Conservation (phyloP, 306 rosid genomes). For the Fagus crenata region DNA sequence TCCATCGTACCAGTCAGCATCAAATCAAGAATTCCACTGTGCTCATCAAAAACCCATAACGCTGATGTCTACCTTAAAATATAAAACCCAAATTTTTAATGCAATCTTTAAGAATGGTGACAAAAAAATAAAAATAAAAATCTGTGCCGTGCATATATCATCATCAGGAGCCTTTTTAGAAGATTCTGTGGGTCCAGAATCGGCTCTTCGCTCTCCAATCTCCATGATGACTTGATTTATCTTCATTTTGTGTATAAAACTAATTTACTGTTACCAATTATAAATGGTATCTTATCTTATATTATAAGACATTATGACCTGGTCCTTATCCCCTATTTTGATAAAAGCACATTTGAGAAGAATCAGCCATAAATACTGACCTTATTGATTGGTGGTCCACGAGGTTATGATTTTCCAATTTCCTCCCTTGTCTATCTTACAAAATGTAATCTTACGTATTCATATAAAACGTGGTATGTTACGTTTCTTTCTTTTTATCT, state of each 20-base stretch:
- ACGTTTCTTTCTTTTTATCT: no score
- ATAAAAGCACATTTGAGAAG: not conserved
- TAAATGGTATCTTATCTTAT: not conserved
- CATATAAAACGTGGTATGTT: no score
- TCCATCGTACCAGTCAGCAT: no score
- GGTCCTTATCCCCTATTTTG: not conserved
- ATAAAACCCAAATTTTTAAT: not conserved
- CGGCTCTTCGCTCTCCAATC: slow-evolving; percentile 17
- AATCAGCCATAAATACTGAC: not conserved
- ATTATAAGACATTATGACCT: not conserved
- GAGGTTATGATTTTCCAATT: no score
- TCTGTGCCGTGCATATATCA: slow-evolving; percentile 22
- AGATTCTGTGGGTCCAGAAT: slow-evolving; percentile 56
- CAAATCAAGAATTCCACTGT: not conserved
- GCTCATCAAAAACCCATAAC: not conserved
- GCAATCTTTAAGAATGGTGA: not conserved
- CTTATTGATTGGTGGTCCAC: no score
- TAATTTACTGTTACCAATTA: not conserved
- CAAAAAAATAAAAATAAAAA: not conserved
- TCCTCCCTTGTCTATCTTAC: no score
- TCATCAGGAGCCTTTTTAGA: slow-evolving; percentile 28
- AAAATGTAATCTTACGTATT: no score
- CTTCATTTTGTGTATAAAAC: not conserved
- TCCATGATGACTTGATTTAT: slow-evolving; percentile 4
- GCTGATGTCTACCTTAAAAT: not conserved